Evolutionary conservation across 441 rosid genomes (phyloP).

Genomic region (Hura crepitans): DNA sequence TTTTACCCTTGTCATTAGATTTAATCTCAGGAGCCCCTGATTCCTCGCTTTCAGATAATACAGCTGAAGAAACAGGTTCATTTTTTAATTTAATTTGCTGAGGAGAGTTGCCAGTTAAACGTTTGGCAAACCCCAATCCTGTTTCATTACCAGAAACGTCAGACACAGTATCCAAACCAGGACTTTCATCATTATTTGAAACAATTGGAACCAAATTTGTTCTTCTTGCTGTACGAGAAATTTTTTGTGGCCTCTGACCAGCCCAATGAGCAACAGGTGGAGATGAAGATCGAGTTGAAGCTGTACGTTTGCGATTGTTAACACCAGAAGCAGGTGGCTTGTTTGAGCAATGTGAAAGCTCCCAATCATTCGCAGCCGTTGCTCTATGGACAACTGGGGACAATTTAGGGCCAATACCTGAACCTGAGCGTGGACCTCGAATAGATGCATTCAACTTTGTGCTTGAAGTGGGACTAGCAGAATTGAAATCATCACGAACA

Average conservation of each 20-base stretch:
- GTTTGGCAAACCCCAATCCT: conserved; percentile 69
- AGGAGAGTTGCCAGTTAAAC: conserved; percentile 64
- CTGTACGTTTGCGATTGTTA: conserved; percentile 46
- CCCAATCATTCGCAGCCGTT: conserved; percentile 76
- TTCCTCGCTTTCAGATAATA: conserved; percentile 93
- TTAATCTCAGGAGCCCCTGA: conserved; percentile 70
- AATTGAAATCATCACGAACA: conserved; percentile 69
- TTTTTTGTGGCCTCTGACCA: conserved; percentile 61
- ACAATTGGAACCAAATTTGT: conserved; percentile 56
- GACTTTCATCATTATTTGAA: conserved; percentile 49
- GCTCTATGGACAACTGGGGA: conserved; percentile 72
- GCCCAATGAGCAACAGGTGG: conserved; percentile 60
- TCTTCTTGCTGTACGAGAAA: conserved; percentile 63
- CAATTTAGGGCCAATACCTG: conserved; percentile 64
- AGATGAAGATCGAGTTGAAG: conserved; percentile 48
- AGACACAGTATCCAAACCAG: conserved; percentile 61
- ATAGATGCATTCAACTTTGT: conserved; percentile 61
- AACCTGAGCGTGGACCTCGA: conserved; percentile 78
- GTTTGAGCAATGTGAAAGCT: conserved; percentile 71
- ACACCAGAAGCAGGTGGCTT: conserved; percentile 61
- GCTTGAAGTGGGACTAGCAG: conserved; percentile 77
- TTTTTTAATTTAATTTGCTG: conserved; percentile 64
- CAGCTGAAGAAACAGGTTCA: conserved; percentile 64
- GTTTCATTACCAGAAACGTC: conserved; percentile 68
- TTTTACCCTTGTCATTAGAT: conserved; percentile 71